Base-by-base conservation (phyloP, 352 stramenopile genomes). In the Elongisporangium senticosum region DNA sequence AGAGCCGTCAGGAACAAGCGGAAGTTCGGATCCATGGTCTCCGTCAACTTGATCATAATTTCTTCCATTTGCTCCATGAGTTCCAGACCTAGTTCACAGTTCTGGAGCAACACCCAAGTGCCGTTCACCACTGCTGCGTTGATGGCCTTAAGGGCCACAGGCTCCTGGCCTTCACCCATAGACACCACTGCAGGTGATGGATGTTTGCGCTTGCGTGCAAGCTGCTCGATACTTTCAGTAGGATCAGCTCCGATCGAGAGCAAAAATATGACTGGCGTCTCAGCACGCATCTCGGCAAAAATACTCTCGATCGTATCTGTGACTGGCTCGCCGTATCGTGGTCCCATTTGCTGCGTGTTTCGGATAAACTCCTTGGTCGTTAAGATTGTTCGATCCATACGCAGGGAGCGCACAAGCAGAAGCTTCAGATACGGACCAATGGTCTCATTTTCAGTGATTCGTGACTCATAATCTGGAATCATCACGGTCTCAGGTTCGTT, bases 51-150 rank as follows among this genome's bases (percentile, higher is more conserved):
- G 49, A 96, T 87, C 66, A 99, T 86, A 59, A 98, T 96, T 51
- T 98, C 96, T 73, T 99, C 97, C 93, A 99, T 98, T 59, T 98
- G 91, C 67, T 98, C 92, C 96, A 99, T 99, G 23, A 99, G 77
- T 50, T 97, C 96, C 48, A 99, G 74, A 14, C 96, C 97, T 15
- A 99, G 79, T 52, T 99, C 96, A 61, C 96, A 99, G 68, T 99
- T 99, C 69, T 99, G 97, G 22, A 99, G 70, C 14, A 99, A 64
- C 22, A 99, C 96, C 96, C 97, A 99, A 49, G 89, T 99, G 49
- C 93, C 97, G 68, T 98, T 98, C 4, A 97, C 90, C 19, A 98
- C 93, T 2, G 93, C 96, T 21, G 89, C 86, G 51, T 98, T 98
- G 68, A 99, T 98, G 23, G 95, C 96, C 61, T 98, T 98, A 39